phyloP scores from a whole-genome alignment of 2,329 filamentous ascomycete species.

The Colletotrichum sp. region DNA sequence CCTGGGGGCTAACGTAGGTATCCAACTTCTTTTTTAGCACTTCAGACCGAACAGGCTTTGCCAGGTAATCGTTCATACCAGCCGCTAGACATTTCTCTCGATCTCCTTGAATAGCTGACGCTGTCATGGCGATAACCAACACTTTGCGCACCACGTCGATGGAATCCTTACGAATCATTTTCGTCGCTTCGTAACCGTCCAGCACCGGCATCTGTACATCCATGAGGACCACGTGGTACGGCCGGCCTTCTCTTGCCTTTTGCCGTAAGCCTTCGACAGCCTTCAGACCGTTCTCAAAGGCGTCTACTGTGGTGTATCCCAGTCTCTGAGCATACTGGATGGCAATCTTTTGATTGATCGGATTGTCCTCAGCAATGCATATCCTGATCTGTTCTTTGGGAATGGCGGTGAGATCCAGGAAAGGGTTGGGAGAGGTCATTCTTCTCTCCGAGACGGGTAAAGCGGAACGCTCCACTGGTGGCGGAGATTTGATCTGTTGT shows the following conservation, averaged over 20 bases:
- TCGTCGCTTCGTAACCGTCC: slow-evolving; percentile 91
- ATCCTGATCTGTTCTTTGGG: slow-evolving; percentile 81
- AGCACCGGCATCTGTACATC: slow-evolving; percentile 96
- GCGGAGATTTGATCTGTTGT: slow-evolving; percentile 41
- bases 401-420: slow-evolving; percentile 73
- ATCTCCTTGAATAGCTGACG: slow-evolving; percentile 91
- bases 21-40: slow-evolving; percentile 84
- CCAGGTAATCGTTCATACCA: slow-evolving; percentile 97
- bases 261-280: slow-evolving; percentile 84
- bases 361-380: slow-evolving; percentile 94
- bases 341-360: slow-evolving; percentile 93
- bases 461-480: slow-evolving; percentile 38
- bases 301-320: slow-evolving; percentile 81
- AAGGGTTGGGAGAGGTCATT: slow-evolving; percentile 43
- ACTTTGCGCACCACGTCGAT: slow-evolving; percentile 80
- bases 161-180: slow-evolving; percentile 77
- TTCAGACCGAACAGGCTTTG: slow-evolving; percentile 91
- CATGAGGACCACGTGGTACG: slow-evolving; percentile 93
- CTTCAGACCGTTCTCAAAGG: slow-evolving; percentile 88
- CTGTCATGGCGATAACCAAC: slow-evolving; percentile 97
- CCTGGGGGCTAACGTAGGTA: slow-evolving; percentile 52
- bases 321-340: slow-evolving; percentile 88
- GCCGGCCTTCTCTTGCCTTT: slow-evolving; percentile 72
- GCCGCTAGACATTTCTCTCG: slow-evolving; percentile 94
- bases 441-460: slow-evolving; percentile 41